Evolutionary conservation across 345 rosid species (phyloP), one percentile per base, ranked within the genome.

Genomic region (Brassica carinata): DNA sequence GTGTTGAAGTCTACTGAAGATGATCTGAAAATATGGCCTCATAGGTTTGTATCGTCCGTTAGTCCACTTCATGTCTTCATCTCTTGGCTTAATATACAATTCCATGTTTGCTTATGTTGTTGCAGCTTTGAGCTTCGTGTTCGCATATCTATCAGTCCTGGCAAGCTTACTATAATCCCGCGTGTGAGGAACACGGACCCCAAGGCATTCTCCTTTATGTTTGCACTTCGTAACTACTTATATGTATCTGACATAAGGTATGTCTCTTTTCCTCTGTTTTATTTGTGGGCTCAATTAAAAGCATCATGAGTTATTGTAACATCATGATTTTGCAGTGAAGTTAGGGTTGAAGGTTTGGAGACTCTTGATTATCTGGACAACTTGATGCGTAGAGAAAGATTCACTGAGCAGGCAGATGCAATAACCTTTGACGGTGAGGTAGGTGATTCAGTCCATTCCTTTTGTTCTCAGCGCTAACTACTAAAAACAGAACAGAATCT

Each of bases 391-490:
- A 87, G 77, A 84, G 89, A 93, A 81, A 88, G 98, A 79, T 89
- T 79, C 86, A 95, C 99, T 0, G 99, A 95, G 87, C 99, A 95
- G 84, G 98, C 96, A 30, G 98, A 95, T 84, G 98, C 99, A 70
- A 89, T 95, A 62, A 95, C 98, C 68, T 95, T 95, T 57, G 99
- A 95, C 27, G 90, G 90, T 36, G 94, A 95, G 96, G 99, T 95
- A 83, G 55, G 83, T 62, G 26, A 17, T 55, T 51, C 91, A 92
- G 5, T 71, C 66, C 61, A 64, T 69, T 34, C 61, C 58, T 51
- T 45, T 48, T 48, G 59, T 29, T 71, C 38, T 40, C 53, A 3
- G 18, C 38, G 40, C 15, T 40, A 10, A 43, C 17, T 63, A 57
- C 17, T 58, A 30, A 29, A 58, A 64, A n/a, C 9, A 5, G 31